phyloP scores from a whole-genome alignment of 345 rosid species.

The Rhodamnia rubescens region DNA sequence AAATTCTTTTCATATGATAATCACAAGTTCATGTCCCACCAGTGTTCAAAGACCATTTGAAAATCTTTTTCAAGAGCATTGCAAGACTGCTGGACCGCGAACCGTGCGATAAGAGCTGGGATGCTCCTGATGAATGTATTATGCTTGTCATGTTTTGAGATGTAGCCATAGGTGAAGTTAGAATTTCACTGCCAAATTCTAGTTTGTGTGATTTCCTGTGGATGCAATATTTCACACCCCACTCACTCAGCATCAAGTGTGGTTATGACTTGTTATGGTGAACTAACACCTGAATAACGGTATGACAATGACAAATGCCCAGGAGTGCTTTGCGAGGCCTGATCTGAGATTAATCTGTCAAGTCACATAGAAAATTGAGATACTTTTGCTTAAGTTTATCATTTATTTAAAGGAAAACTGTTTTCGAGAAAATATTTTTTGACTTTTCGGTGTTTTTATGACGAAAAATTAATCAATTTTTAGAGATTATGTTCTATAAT shows the following conservation, averaged over 20 bases:
- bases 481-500: not conserved
- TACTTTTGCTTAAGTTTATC: not conserved
- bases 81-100: not conserved
- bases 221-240: not conserved
- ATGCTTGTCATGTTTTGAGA: not conserved
- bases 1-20: not conserved
- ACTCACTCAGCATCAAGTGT: not conserved
- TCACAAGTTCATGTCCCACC: not conserved
- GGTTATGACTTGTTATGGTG: not conserved
- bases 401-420: not conserved
- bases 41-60: not conserved
- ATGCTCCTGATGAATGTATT: not conserved
- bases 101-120: not conserved
- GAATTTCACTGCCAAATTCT: not conserved
- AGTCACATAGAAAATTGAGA: not conserved
- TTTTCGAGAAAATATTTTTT: not conserved
- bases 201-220: not conserved
- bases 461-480: not conserved
- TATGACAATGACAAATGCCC: not conserved
- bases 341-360: not conserved
- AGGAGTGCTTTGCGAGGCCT: not conserved
- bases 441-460: not conserved
- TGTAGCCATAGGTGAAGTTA: not conserved
- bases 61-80: not conserved
- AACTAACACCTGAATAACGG: not conserved